These are phyloP conservation scores for Zymoseptoria passerinii DNA, from an alignment of 2,329 filamentous ascomycete species.

Conservation along the genomic window DNA sequence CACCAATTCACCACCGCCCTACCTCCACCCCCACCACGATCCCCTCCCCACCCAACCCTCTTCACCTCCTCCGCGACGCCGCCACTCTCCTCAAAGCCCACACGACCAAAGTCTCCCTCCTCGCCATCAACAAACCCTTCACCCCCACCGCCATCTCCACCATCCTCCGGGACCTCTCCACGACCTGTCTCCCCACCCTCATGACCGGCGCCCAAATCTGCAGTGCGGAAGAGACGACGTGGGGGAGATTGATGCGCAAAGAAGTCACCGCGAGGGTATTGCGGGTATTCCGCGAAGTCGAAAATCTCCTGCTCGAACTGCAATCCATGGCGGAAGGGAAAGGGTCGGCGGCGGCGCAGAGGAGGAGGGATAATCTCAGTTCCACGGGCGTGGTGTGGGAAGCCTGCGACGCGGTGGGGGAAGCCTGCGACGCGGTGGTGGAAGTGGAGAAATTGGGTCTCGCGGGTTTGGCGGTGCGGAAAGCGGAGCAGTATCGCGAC, in stretches of 20 bases:
- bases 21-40: constrained; percentile 16
- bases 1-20: constrained; percentile 26
- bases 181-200: constrained; percentile 64
- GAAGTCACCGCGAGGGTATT: constrained; percentile 56
- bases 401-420: constrained; percentile 64
- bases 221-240: constrained; percentile 42
- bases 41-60: constrained; percentile 41
- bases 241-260: constrained; percentile 54
- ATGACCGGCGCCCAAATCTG: constrained; percentile 63
- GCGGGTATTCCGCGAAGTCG: constrained; percentile 55
- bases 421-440: constrained; percentile 64
- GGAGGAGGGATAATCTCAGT: constrained; percentile 43
- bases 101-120: constrained; percentile 75
- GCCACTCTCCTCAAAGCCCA: constrained; percentile 70
- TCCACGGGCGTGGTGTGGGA: constrained; percentile 76
- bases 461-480: constrained; percentile 59
- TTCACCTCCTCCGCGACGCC: constrained; percentile 63
- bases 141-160: constrained; percentile 65
- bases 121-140: constrained; percentile 80
- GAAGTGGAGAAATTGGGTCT: constrained; percentile 59
- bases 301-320: constrained; percentile 52
- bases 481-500: constrained; percentile 65
- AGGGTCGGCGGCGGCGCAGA: constrained; percentile 44
- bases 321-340: constrained; percentile 44
- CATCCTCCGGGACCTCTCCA: constrained; percentile 63